Base-by-base conservation (phyloP, 1,284 basidiomycete genomes). In the Irpex sp. region DNA sequence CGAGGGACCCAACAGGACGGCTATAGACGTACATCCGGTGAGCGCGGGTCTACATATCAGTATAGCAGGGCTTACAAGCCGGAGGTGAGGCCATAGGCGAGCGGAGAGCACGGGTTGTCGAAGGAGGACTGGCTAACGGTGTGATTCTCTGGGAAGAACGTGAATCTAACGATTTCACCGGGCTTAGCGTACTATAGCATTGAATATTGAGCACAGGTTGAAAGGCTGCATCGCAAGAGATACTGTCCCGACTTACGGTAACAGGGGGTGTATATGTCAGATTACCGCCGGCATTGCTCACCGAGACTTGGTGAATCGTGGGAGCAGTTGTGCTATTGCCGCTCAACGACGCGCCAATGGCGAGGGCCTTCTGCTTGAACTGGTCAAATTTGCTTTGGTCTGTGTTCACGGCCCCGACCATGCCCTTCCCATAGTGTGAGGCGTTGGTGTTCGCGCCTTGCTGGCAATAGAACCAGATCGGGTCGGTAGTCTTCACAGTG, bases 91-190 rank as follows among this genome's bases (percentile, higher is more conserved):
- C 83, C 83, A 43, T 74, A 72, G 6, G 67, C 51, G 37, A 79
- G 57, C 19, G 77, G 78, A 60, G 76, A 69, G 68, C 84, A 85
- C 0, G 84, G 84, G 53, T 70, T 67, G 13, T 67, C 67, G 65
- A 84, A 82, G 0, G 76, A 72, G 9, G 80, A 81, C 70, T 87
- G 84, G 4, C 83, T 82, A 49, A 85, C 76, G 54, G 80, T 79
- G 71, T 86, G 83, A 70, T 83, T 83, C 55, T 81, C 81, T 5
- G 79, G 78, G 26, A 71, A 72, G 70, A 80, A 85, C 39, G 73
- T 65, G 75, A 85, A 85, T 50, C 75, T 81, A 58, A 86, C 69
- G 13, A 78, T 72, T 69, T 86, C 85, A 4, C 83, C 82, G 36
- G 76, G 15, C 3, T 59, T 54, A n/a, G 61, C 61, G 35, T 59